These are phyloP conservation scores for Megacollybia platyphylla DNA, from an alignment of 1,284 basidiomycete genomes.

Conservation along the genomic window DNA sequence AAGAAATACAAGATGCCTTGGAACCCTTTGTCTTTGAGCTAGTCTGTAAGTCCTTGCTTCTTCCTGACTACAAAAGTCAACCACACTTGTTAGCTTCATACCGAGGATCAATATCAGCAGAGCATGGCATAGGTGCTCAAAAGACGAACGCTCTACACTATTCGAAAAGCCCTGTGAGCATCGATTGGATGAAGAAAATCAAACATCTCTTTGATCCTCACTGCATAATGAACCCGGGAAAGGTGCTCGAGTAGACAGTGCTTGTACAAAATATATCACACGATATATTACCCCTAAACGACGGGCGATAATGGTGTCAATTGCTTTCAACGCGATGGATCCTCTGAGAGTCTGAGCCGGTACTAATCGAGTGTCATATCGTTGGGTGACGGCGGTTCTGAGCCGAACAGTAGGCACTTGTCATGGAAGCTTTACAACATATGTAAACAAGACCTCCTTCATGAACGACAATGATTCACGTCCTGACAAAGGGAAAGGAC, in stretches of 20 bases:
- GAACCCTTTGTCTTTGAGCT: constrained; percentile 97
- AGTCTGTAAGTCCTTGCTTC: constrained; percentile 42
- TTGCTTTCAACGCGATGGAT: too few relatives aligned
- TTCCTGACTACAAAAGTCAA: neutral
- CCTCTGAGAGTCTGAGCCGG: too few relatives aligned
- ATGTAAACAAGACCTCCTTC: too few relatives aligned
- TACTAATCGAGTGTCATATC: too few relatives aligned
- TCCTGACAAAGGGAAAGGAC: neutral
- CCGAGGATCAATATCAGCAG: constrained; percentile 89
- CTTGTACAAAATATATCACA: neutral
- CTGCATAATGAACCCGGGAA: constrained; percentile 86
- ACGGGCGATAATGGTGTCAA: too few relatives aligned
- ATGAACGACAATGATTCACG: too few relatives aligned
- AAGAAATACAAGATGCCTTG: constrained; percentile 76
- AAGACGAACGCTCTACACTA: constrained; percentile 89
- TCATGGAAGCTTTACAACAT: too few relatives aligned
- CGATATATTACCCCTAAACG: too few relatives aligned
- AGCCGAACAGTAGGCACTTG: too few relatives aligned
- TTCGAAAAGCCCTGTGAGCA: constrained; percentile 71
- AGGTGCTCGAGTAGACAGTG: constrained; percentile 40
- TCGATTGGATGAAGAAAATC: constrained; percentile 84
- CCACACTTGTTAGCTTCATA: constrained; percentile 33
- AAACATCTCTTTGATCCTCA: constrained; percentile 88
- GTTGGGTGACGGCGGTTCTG: too few relatives aligned
- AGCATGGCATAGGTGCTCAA: constrained; percentile 93